A percentile compares a stretch with the other conserved stretches of the same genome.
Conservation (phyloP, 306 rosid genomes). For the Sechiopsis laciniata region DNA sequence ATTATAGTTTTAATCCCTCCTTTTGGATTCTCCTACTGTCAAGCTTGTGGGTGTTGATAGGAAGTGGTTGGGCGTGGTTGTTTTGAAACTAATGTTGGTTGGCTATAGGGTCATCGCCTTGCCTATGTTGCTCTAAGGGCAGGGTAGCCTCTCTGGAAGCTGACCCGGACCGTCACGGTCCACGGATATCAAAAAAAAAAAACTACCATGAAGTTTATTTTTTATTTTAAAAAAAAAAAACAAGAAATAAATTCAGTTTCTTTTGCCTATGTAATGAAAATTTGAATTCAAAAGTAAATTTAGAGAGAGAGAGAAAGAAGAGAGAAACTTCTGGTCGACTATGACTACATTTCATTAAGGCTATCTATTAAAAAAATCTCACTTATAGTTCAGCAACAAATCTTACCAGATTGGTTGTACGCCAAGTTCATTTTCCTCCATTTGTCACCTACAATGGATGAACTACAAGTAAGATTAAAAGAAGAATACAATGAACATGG, state of each 20-base stretch:
- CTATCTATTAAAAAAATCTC: neutral
- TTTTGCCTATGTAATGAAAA: neutral
- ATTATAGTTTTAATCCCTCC: conserved; percentile 69
- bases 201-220: neutral
- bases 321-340: neutral
- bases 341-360: neutral
- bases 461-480: neutral
- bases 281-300: neutral
- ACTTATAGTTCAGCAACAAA: conserved; percentile 5
- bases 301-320: neutral
- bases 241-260: conserved; percentile 5
- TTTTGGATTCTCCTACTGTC: conserved; percentile 58
- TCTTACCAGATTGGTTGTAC: neutral
- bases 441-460: neutral
- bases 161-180: too few relatives aligned
- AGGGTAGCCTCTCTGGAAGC: conserved; percentile 50
- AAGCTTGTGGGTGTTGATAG: conserved; percentile 45
- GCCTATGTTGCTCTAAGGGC: conserved; percentile 72
- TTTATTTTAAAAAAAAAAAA: too few relatives aligned
- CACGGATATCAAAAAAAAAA: too few relatives aligned
- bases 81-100: conserved; percentile 64
- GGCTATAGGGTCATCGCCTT: conserved; percentile 66
- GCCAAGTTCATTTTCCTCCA: neutral
- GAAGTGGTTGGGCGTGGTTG: conserved; percentile 66
- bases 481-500: neutral